Base-by-base conservation (phyloP, 257 asterid genomes). In the Thymus mandschuricus region DNA sequence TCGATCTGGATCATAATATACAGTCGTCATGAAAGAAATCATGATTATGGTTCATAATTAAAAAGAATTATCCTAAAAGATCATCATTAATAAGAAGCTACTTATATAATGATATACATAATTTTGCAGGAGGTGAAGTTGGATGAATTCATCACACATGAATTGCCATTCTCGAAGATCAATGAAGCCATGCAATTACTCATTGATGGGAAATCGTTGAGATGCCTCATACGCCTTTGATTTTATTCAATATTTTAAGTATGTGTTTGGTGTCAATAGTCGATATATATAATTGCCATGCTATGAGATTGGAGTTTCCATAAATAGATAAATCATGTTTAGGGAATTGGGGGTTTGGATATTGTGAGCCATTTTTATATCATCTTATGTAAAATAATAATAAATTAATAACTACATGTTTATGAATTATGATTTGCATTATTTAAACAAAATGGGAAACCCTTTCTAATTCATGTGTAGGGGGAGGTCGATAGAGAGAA, bases 121-220 rank as follows among this genome's bases (percentile, higher is more conserved):
- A 58, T 58, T 3, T 64, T 72, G 50, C 84, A 91, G 97, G 92
- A 9, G 76, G 96, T 91, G 63, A 94, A 91, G 59, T 70, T 94
- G 85, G 96, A 94, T 33, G 97, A 88, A 73, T 94, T 91, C 69
- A 89, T 94, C 73, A 87, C 96, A 10, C 96, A 94, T 38, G 83
- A 88, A 64, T 60, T 91, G 73, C 96, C 96, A 0, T 91, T 94
- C 74, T 52, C 77, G 45, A 81, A 79, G 76, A 89, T 94, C 28
- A 94, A 86, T 44, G 92, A 94, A 79, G 94, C 93, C 57, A 57
- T 94, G 8, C 86, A 91, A 40, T 72, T 94, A 30, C 96, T 94
- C 4, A 41, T 64, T 0, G 92, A 91, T 38, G 98, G 97, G 12
- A 87, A 85, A 73, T 85, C 95, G 43, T 78, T 94, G 76, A 86